Conservation (phyloP, 2,329 filamentous ascomycete genomes). For the Neofusicoccum sp. region DNA sequence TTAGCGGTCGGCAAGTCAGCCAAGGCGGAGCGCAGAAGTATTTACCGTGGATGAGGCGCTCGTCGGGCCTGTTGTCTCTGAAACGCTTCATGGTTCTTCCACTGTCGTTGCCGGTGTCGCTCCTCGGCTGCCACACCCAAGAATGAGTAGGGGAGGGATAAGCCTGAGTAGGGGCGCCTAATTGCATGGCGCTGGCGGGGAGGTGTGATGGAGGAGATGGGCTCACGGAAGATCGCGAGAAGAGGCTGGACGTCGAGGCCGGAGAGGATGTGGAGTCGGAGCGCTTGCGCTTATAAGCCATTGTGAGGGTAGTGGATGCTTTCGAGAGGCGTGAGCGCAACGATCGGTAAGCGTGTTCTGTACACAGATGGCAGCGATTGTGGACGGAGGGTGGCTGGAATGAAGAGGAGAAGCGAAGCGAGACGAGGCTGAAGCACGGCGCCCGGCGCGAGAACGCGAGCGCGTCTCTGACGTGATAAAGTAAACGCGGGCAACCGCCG, state of each 20-base stretch:
- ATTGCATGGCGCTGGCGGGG: constrained; percentile 25
- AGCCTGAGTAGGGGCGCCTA: constrained; percentile 22
- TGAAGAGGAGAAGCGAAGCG: neutral
- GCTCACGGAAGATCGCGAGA: constrained; percentile 19
- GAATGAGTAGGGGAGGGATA: neutral
- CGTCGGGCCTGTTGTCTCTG: constrained; percentile 58
- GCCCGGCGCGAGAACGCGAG: constrained; percentile 13
- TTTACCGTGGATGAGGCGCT: constrained; percentile 55
- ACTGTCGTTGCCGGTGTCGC: constrained; percentile 29
- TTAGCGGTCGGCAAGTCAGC: constrained; percentile 11
- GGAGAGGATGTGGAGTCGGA: constrained; percentile 42
- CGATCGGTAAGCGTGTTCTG: neutral
- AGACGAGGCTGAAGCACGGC: constrained; percentile 6
- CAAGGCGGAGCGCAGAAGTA: neutral
- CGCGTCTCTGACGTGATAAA: constrained; percentile 15
- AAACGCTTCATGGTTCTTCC: constrained; percentile 59
- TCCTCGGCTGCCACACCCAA: constrained; percentile 20
- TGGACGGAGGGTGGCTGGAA: neutral
- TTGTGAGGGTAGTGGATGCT: constrained; percentile 27
- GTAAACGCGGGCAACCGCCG: constrained; percentile 4
- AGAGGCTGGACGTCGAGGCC: constrained; percentile 40
- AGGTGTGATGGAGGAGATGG: constrained; percentile 18
- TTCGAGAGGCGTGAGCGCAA: neutral
- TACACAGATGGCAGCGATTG: neutral
- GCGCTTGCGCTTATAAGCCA: constrained; percentile 61